These are phyloP conservation scores for Auricularia sp. DNA, from an alignment of 768 basidiomycete genomes.

Conservation along the genomic window DNA sequence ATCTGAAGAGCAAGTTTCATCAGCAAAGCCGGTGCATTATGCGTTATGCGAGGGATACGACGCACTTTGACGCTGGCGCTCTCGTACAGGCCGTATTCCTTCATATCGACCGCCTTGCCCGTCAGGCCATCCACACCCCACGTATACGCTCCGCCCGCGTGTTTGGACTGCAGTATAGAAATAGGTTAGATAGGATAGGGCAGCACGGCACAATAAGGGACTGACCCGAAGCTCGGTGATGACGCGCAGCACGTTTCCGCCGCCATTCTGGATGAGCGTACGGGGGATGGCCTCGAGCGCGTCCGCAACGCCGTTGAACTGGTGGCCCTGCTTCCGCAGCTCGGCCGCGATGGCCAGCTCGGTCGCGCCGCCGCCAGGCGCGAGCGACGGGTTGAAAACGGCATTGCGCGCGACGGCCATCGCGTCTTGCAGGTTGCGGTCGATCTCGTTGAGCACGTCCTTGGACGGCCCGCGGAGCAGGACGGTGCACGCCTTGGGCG, in stretches of 20 bases:
- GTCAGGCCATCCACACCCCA: conserved; percentile 96
- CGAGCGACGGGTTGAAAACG: conserved; percentile 89
- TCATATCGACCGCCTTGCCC: conserved; percentile 95
- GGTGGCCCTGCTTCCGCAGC: conserved; percentile 38
- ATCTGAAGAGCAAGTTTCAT: conserved; percentile 38
- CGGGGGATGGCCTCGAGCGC: conserved; percentile 96
- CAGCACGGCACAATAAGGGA: conserved; percentile 16
- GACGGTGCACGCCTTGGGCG: conserved; percentile 95
- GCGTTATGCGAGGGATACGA: conserved; percentile 1
- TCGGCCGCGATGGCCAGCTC: conserved; percentile 97
- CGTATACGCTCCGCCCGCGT: conserved; percentile 79
- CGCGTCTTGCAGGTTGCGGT: conserved; percentile 93
- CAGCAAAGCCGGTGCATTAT: neutral
- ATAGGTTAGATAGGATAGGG: neutral
- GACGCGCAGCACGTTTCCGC: conserved; percentile 88
- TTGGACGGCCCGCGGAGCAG: conserved; percentile 96
- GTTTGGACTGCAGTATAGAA: conserved; percentile 42
- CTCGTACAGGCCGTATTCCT: conserved; percentile 85
- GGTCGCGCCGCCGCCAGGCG: conserved; percentile 92
- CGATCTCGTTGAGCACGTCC: conserved; percentile 96
- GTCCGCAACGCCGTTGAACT: conserved; percentile 82
- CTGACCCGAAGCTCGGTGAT: conserved; percentile 83
- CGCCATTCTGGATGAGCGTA: conserved; percentile 88
- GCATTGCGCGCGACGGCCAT: conserved; percentile 97
- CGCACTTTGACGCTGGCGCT: conserved; percentile 87